phyloP scores from a whole-genome alignment of 208 protist genomes.

The Acanthamoeba lenticulata region DNA sequence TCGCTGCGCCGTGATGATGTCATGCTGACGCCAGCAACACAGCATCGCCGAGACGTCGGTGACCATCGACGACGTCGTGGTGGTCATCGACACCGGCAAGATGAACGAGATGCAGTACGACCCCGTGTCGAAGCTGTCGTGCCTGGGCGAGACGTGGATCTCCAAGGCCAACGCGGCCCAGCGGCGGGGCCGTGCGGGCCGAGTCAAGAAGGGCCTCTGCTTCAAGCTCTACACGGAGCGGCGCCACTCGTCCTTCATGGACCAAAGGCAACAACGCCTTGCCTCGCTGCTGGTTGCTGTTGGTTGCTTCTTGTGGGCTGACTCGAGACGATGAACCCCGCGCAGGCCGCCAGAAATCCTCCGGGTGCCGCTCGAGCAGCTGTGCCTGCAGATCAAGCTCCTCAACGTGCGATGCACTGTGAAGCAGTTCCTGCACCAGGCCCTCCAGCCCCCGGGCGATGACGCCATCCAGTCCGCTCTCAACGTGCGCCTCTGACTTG shows the following conservation, averaged over 20 bases:
- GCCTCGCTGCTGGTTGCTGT: not conserved
- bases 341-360: conserved; percentile 94
- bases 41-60: conserved; percentile 97
- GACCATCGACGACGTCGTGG: conserved; percentile 97
- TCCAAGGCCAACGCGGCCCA: conserved; percentile 94
- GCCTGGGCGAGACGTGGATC: conserved; percentile 89
- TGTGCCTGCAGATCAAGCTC: conserved; percentile 93
- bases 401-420: not conserved
- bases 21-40: not conserved
- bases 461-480: conserved; percentile 74
- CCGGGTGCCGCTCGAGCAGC: conserved; percentile 95
- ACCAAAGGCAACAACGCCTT: not conserved
- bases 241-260: not conserved
- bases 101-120: conserved; percentile 93
- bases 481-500: not conserved
- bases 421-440: conserved; percentile 72
- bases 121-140: conserved; percentile 53
- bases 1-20: not conserved
- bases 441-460: conserved; percentile 74
- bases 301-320: not conserved
- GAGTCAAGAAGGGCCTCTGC: conserved; percentile 95
- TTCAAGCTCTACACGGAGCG: conserved; percentile 94
- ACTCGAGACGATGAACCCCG: not conserved
- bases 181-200: conserved; percentile 94
- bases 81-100: conserved; percentile 97